Base-by-base conservation (phyloP, 495 filamentous ascomycete genomes). In the Stereocaulon alpinum region DNA sequence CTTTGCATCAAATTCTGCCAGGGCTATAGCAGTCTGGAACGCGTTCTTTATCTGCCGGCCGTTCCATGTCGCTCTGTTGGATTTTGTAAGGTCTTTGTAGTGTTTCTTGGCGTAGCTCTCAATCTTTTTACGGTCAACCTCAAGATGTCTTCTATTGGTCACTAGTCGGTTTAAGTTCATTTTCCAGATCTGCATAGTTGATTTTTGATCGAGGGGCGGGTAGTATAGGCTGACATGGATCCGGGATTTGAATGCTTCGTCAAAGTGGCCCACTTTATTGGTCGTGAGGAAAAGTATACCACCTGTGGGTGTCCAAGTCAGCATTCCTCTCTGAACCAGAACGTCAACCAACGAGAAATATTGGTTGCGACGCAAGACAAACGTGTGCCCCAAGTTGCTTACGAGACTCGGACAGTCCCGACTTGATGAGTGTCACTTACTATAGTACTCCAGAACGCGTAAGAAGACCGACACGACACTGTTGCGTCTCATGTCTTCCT, bases 371-470 rank as follows among this genome's bases (percentile, higher is more conserved):
- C 9, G 34, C 34, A 37, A 37, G 12, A 12, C 12, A 37, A 37
- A 37, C 9, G 34, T 37, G 7, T 12, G 12, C 34, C 24, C 34
- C 7, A 37, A 37, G 34, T 37, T 12, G 7, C 34, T 37, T 37
- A 6, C 34, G 7, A 9, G 34, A 11, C 34, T 37, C 7, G 7
- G 12, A 37, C 34, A 37, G 3, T 37, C 9, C 34, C 12, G 34
- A 37, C 7, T 37, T 7, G 34, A 37, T 1, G 72, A 22, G 18
- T 0, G n/a, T 27, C 32, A 53, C 50, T n/a, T 32, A 37, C 34
- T 59, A 58, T 84, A 86, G 63, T 81, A 84, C 55, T 84, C 83
- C 0, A 85, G 69, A 0, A 72, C 70, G 2, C 83, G 72, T 0
- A 85, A 69, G 61, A 85, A 84, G 5, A 82, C 73, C 52, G 55